Evolutionary conservation across 495 filamentous ascomycete genomes (phyloP).

Genomic region (Hypomontagnella monticulosa): DNA sequence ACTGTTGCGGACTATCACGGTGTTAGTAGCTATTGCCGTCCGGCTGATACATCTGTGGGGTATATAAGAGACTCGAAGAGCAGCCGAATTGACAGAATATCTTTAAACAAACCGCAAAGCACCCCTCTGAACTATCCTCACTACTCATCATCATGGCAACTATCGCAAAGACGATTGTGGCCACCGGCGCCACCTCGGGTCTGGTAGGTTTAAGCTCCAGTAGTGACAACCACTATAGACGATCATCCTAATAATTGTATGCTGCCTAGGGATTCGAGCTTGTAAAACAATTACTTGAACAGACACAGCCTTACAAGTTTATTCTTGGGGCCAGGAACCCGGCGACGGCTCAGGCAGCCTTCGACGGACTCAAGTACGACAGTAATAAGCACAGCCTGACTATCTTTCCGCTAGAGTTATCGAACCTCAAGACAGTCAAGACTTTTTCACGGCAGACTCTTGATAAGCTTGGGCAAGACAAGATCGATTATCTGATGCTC

Average conservation of each 20-base stretch:
- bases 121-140: background rate
- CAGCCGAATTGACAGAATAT: background rate
- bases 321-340: conserved; percentile 57
- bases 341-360: conserved; percentile 48
- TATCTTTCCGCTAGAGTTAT: conserved; percentile 55
- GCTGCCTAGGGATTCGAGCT: conserved; percentile 54
- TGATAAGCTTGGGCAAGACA: conserved; percentile 47
- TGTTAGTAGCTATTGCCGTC: conserved; percentile 26
- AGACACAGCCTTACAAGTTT: conserved; percentile 53
- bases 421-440: conserved; percentile 47
- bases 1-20: conserved; percentile 9
- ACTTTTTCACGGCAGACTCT: conserved; percentile 51
- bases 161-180: conserved; percentile 54
- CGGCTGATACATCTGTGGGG: background rate
- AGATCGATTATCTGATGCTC: conserved; percentile 55
- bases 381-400: conserved; percentile 48
- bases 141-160: conserved; percentile 40
- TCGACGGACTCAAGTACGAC: conserved; percentile 48
- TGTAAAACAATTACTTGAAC: conserved; percentile 52
- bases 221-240: background rate
- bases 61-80: conserved; percentile 8
- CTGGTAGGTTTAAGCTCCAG: conserved; percentile 43
- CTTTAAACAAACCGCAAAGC: conserved; percentile 3
- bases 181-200: conserved; percentile 57
- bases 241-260: conserved; percentile 17